phyloP scores from a whole-genome alignment of 129 eudicot genomes.

The Mikania micrantha region DNA sequence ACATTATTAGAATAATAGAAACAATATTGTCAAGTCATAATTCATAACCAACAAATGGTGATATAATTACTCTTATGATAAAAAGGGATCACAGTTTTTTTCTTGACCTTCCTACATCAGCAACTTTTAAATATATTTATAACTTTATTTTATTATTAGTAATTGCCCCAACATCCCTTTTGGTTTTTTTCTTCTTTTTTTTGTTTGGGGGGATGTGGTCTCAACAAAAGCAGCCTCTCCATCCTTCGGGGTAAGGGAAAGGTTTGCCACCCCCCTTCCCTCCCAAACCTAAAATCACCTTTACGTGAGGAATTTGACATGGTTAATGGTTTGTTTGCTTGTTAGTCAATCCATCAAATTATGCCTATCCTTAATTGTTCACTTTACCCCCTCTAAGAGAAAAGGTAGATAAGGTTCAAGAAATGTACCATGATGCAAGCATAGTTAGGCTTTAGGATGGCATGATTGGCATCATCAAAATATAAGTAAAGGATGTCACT shows the following conservation, averaged over 20 bases:
- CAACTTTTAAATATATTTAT: not conserved
- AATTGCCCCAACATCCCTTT: too few species aligned
- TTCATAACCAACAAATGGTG: not conserved
- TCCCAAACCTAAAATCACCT: too few species aligned
- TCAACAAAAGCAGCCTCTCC: too few species aligned
- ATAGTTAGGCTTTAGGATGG: not conserved
- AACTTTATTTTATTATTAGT: too few species aligned
- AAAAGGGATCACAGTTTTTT: not conserved
- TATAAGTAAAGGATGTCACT: not conserved
- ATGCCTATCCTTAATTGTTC: not conserved
- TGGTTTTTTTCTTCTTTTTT: too few species aligned
- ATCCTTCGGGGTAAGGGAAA: too few species aligned
- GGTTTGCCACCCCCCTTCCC: too few species aligned
- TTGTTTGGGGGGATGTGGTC: too few species aligned
- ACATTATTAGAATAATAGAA: not conserved
- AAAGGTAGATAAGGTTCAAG: not conserved
- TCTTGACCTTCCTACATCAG: not conserved
- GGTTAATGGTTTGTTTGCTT: too few species aligned
- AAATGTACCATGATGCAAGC: not conserved
- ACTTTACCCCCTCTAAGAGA: not conserved
- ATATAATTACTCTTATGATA: not conserved
- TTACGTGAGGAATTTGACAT: too few species aligned
- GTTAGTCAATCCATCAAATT: not conserved
- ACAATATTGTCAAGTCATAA: not conserved
- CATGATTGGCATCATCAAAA: conserved; percentile 3